Evolutionary conservation across 495 filamentous ascomycete genomes (phyloP), one percentile per base, ranked within the genome.

Genomic region (Podospora anserina): DNA sequence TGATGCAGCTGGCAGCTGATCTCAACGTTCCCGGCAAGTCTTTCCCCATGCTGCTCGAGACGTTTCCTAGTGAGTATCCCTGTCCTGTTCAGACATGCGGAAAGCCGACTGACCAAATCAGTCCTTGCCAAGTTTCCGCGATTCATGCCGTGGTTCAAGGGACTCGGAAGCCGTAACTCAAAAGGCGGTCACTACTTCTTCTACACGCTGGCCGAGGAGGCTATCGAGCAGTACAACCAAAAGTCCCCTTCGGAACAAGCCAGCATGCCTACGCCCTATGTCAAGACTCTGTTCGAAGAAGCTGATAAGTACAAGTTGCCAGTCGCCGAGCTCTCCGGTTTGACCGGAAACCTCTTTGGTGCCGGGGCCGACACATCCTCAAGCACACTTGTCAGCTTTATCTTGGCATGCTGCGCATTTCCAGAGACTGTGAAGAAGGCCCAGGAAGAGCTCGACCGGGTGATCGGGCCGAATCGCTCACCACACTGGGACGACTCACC

Each of bases 311-410:
- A 85, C 68, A 78, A 83, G 49, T 79, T 90, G 5, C 79, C 79
- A 30, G 79, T 82, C 61, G 78, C 78, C 30, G 86, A 89, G 72
- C 84, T 90, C 66, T 86, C 87, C 15, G 82, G 82, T 69, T 78
- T 89, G 0, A 86, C 85, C 0, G 87, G 86, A 2, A 88, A 86
- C 54, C 78, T 91, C 49, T 90, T 90, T 67, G 88, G 87, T 0
- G 88, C 88, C 13, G 88, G 88, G 30, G 83, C 84, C 32, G 88
- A 91, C 76, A 91, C 88, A 5, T 88, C 87, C 3, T 87, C 87
- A 9, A 85, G 85, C 53, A 89, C 88, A 0, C 77, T 91, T 28
- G 84, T 87, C 72, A 88, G 84, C 16, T 88, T 88, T 44, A 78
- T 90, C 7, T 81, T 91, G 2, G 88, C 87, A 9, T 84, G 89